Conservation (phyloP, 768 basidiomycete genomes). For the Tylopilus plumbeoviolaceoides region DNA sequence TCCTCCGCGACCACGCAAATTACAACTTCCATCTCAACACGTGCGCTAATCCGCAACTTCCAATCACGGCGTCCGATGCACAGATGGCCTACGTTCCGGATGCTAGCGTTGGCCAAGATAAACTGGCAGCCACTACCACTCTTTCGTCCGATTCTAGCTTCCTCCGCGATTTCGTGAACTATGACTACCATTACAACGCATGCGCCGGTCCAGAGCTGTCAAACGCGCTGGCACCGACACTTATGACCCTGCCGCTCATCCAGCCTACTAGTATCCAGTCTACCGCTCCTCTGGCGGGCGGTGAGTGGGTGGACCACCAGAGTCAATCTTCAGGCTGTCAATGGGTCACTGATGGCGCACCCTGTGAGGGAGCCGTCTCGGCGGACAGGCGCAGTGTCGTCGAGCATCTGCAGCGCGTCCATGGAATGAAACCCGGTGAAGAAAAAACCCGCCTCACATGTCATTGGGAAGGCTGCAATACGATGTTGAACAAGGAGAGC, state of each 20-base stretch:
- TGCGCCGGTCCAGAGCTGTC: not conserved
- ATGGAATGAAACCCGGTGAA: slow-evolving; percentile 14
- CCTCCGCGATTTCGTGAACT: not conserved
- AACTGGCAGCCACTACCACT: too few species aligned
- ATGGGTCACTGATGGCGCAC: slow-evolving; percentile 8
- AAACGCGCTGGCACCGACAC: not conserved
- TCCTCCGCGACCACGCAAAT: not conserved
- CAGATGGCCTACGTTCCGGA: too few species aligned
- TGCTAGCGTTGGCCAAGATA: too few species aligned
- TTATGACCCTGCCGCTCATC: not conserved
- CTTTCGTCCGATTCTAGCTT: too few species aligned
- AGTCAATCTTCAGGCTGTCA: not conserved
- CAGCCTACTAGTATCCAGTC: slow-evolving; percentile 1
- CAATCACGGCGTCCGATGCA: too few species aligned
- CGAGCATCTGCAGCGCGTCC: slow-evolving; percentile 12
- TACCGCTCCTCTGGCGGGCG: not conserved
- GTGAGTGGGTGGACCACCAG: not conserved
- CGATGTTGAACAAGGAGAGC: slow-evolving; percentile 27
- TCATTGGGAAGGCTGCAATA: slow-evolving; percentile 17
- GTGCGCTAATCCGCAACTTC: not conserved
- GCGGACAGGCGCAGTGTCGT: slow-evolving; percentile 15
- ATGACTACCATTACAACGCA: not conserved
- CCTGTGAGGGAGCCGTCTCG: slow-evolving; percentile 1
- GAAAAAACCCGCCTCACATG: slow-evolving; percentile 17
- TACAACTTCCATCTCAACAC: not conserved